phyloP scores from a whole-genome alignment of 2,329 filamentous ascomycete genomes.

The Tolypocladium ophioglossoides region DNA sequence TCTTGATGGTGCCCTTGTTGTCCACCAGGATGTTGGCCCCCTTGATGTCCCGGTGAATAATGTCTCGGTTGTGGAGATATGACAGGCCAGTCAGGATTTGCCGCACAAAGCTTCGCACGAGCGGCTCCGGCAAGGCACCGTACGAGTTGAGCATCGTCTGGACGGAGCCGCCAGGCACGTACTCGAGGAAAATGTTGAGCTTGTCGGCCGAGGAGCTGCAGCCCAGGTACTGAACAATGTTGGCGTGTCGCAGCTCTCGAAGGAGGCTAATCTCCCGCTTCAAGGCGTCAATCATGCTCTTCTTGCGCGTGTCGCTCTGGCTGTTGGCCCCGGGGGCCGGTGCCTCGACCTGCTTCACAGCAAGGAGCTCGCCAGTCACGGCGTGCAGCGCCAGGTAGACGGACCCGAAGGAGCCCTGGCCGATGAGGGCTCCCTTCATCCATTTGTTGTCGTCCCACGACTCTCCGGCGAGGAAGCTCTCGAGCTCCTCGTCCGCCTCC shows the following conservation, averaged over 20 bases:
- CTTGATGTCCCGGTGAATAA: conserved; percentile 98
- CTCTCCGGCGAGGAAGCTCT: conserved; percentile 82
- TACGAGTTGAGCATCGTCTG: conserved; percentile 99
- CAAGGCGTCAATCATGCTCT: conserved; percentile 93
- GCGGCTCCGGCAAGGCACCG: conserved; percentile 82
- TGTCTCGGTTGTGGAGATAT: conserved; percentile 88
- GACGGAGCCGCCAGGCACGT: conserved; percentile 93
- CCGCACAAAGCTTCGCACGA: conserved; percentile 92
- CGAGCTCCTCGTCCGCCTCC: conserved; percentile 79
- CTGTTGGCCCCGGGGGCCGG: conserved; percentile 68
- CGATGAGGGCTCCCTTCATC: conserved; percentile 98
- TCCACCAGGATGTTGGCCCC: conserved; percentile 97
- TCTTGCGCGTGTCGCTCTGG: conserved; percentile 82
- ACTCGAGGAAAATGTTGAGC: conserved; percentile 99
- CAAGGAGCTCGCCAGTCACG: conserved; percentile 92
- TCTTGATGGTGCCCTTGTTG: conserved; percentile 98
- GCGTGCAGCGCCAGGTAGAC: conserved; percentile 93
- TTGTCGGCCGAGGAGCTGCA: conserved; percentile 85
- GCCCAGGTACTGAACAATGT: conserved; percentile 96
- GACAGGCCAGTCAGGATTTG: conserved; percentile 89
- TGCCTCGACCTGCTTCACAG: conserved; percentile 95
- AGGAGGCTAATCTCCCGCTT: conserved; percentile 94
- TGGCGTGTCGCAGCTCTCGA: conserved; percentile 86
- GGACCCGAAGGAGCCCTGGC: conserved; percentile 91
- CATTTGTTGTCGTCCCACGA: conserved; percentile 97